Evolutionary conservation across 148 eudicot genomes (phyloP), one percentile per base, ranked within the genome.

Genomic region (Agrostemma githago): DNA sequence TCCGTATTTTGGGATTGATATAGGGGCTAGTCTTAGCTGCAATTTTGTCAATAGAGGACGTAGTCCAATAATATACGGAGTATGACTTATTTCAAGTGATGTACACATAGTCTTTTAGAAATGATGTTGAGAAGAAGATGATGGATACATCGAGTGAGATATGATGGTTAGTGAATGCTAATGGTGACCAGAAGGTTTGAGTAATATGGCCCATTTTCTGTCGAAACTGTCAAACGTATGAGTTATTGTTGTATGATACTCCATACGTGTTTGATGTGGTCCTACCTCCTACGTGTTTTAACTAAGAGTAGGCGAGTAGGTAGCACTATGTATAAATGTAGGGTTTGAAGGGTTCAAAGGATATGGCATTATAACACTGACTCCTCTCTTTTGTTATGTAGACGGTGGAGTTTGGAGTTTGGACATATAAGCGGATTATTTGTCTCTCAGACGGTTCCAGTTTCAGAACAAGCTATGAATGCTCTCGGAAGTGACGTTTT

Each of bases 401-500:
- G 99, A 92, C 92, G 99, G 99, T 96, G 70, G 94, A 79, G 86
- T 96, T 76, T 96, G 70, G 94, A 79, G 86, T 96, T 76, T 92
- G 87, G 99, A 96, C 85, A 86, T 95, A 73, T 72, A 90, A 79
- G 94, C 97, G 15, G 97, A 96, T 51, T 96, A 96, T 85, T 79
- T 92, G 82, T 92, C 95, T 57, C 77, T 87, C 44, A 90, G 94
- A 79, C 97, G 97, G 53, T 96, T 96, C 84, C 96, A 96, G 72
- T 96, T 79, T 77, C 99, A 96, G 73, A 88, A 97, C 99, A 96
- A 84, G 97, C 99, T 79, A 96, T 92, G 99, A 96, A 96, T 89
- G 94, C 97, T 40, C 91, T 92, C 69, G 96, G 92, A n/a, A 92
- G 97, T 79, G 99, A 96, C 72, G 96, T 88, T 82, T 96, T 96